A percentile compares a stretch with the other conserved stretches of the same genome.
These are phyloP conservation scores for Acephala macrosclerotiorum DNA, from an alignment of 2,329 filamentous ascomycete species.

Conservation along the genomic window DNA sequence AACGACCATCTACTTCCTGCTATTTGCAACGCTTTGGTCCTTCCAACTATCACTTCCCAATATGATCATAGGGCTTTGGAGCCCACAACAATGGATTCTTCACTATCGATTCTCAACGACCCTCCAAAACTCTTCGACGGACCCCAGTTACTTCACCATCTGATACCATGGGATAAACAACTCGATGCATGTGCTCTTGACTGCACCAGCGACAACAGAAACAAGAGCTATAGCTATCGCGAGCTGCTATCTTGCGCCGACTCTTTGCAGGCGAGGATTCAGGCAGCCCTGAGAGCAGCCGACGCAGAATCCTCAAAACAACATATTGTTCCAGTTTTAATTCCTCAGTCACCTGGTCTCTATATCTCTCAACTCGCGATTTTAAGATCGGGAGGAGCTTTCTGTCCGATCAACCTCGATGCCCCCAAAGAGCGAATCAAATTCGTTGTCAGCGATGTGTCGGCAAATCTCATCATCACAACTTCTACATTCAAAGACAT, in stretches of 20 bases:
- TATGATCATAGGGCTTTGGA: conserved; percentile 27
- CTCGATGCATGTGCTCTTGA: conserved; percentile 64
- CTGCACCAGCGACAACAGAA: conserved; percentile 58
- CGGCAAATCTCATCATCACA: conserved; percentile 73
- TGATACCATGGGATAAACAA: conserved; percentile 59
- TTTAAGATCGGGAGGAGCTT: conserved; percentile 82
- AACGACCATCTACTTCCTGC: background rate
- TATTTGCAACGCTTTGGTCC: background rate
- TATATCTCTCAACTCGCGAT: conserved; percentile 82
- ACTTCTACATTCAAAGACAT: conserved; percentile 54
- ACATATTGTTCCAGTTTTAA: conserved; percentile 74
- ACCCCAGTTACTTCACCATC: conserved; percentile 64
- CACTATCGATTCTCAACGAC: conserved; percentile 64
- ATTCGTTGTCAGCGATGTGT: conserved; percentile 83
- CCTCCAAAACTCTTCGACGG: conserved; percentile 59
- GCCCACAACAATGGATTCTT: conserved; percentile 33
- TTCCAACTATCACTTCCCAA: background rate
- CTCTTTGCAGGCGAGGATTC: conserved; percentile 30
- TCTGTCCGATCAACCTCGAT: conserved; percentile 84
- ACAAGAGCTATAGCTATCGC: conserved; percentile 40
- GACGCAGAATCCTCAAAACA: conserved; percentile 36
- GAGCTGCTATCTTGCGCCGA: conserved; percentile 51
- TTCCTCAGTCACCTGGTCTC: conserved; percentile 78
- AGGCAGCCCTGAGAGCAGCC: conserved; percentile 17
- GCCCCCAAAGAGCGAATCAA: conserved; percentile 77